Percentiles rank a stretch among this genome's conserved stretches.
Conservation (phyloP, 192 early-diverging fungal genomes). For the Coemansia sp. region DNA sequence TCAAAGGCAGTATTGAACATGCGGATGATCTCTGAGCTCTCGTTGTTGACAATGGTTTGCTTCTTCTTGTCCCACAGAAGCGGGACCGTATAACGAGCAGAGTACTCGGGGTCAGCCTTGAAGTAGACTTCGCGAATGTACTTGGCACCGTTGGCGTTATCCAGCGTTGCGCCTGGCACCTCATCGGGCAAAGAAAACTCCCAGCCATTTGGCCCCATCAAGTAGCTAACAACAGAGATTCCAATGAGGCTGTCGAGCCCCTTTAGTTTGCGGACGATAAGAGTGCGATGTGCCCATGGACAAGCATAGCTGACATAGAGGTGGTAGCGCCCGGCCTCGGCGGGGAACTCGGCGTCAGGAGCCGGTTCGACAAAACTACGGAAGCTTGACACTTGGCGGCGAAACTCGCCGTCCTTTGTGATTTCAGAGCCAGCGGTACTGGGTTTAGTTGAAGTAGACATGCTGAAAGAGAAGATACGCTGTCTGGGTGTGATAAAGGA, state of each 20-base stretch:
- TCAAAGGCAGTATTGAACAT: conserved; percentile 92
- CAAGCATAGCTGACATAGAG: conserved; percentile 70
- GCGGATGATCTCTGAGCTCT: conserved; percentile 92
- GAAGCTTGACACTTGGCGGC: conserved; percentile 71
- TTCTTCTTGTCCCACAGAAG: conserved; percentile 96
- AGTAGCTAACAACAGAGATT: conserved; percentile 82
- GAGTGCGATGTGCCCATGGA: conserved; percentile 83
- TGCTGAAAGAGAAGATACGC: not conserved
- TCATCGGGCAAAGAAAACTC: conserved; percentile 69
- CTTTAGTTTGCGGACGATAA: conserved; percentile 86
- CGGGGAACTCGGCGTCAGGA: conserved; percentile 63
- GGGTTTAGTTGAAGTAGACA: conserved; percentile 2
- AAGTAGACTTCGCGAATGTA: conserved; percentile 87
- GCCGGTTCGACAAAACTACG: conserved; percentile 58
- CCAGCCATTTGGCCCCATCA: conserved; percentile 80
- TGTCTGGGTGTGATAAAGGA: not conserved
- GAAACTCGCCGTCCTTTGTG: conserved; percentile 76
- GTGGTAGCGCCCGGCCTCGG: conserved; percentile 81
- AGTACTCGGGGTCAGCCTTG: conserved; percentile 80
- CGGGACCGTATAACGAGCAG: conserved; percentile 82
- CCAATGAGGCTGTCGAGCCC: conserved; percentile 82
- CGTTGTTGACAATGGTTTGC: conserved; percentile 94
- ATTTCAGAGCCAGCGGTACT: conserved; percentile 12
- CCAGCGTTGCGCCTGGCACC: conserved; percentile 72
- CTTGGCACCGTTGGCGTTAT: conserved; percentile 70